phyloP scores from a whole-genome alignment of 129 eudicot genomes.

The Glebionis coronaria region DNA sequence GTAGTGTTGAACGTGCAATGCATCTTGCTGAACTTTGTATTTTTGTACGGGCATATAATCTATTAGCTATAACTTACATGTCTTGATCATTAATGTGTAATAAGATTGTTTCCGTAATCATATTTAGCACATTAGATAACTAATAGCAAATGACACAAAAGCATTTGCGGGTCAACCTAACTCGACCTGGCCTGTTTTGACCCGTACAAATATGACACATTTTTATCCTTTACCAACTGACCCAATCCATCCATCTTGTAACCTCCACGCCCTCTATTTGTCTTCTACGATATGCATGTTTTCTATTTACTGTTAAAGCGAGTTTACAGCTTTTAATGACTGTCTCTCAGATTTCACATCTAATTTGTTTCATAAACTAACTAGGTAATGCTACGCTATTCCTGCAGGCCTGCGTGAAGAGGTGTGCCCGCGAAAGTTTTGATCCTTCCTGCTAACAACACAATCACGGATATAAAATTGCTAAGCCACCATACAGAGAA shows the following conservation, averaged over 20 bases:
- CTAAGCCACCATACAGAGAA: slow-evolving; percentile 34
- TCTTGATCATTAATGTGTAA: too few species aligned
- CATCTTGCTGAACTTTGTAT: neutral
- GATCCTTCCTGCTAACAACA: slow-evolving; percentile 35
- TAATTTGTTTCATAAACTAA: slow-evolving; percentile 8
- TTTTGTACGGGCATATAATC: too few species aligned
- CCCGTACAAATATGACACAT: too few species aligned
- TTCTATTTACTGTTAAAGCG: neutral
- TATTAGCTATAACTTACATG: too few species aligned
- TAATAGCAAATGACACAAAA: too few species aligned
- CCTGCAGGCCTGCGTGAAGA: slow-evolving; percentile 35
- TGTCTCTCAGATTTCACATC: neutral
- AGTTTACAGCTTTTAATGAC: neutral
- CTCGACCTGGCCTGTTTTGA: too few species aligned
- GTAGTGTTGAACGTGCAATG: neutral
- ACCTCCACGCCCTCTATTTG: too few species aligned
- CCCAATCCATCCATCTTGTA: neutral
- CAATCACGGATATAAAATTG: slow-evolving; percentile 28
- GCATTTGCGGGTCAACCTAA: too few species aligned
- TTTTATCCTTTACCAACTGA: too few species aligned
- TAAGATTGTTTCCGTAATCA: too few species aligned
- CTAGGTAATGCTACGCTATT: slow-evolving; percentile 7
- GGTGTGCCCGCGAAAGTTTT: slow-evolving; percentile 37
- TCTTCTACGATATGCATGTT: too few species aligned
- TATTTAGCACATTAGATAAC: too few species aligned